Conservation (phyloP, 345 rosid species). For the Eucalyptus rudis region DNA sequence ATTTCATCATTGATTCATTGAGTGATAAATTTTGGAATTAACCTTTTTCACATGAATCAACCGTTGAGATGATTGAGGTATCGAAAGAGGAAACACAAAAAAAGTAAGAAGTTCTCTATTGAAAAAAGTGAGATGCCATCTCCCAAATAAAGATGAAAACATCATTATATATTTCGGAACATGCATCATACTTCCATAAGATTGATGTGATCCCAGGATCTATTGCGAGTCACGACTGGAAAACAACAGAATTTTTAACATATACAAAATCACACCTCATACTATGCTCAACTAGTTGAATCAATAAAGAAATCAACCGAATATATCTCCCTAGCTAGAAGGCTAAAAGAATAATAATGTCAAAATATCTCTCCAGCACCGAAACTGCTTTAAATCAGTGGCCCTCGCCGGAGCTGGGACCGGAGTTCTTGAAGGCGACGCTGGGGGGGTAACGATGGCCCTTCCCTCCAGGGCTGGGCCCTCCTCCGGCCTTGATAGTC, state of each 20-base stretch:
- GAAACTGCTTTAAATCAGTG: neutral
- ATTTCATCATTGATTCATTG: neutral
- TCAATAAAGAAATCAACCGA: neutral
- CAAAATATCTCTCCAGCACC: neutral
- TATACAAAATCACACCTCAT: neutral
- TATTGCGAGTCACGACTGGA: neutral
- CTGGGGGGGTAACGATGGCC: neutral
- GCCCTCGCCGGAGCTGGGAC: conserved; percentile 16
- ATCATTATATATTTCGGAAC: neutral
- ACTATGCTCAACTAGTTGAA: neutral
- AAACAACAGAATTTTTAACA: neutral
- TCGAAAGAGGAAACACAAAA: neutral
- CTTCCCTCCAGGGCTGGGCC: conserved; percentile 9
- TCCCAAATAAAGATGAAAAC: neutral
- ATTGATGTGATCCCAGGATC: neutral
- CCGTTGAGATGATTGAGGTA: neutral
- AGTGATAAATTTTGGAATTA: neutral
- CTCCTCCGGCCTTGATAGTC: conserved; percentile 22
- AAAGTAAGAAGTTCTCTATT: neutral
- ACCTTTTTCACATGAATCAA: neutral
- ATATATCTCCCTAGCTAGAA: neutral
- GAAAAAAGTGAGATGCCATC: neutral
- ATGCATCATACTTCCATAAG: neutral
- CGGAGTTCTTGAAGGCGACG: neutral
- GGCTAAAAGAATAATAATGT: neutral